These are phyloP conservation scores for Periconia sp. DNA, from an alignment of 2,329 filamentous ascomycete species.

Conservation along the genomic window DNA sequence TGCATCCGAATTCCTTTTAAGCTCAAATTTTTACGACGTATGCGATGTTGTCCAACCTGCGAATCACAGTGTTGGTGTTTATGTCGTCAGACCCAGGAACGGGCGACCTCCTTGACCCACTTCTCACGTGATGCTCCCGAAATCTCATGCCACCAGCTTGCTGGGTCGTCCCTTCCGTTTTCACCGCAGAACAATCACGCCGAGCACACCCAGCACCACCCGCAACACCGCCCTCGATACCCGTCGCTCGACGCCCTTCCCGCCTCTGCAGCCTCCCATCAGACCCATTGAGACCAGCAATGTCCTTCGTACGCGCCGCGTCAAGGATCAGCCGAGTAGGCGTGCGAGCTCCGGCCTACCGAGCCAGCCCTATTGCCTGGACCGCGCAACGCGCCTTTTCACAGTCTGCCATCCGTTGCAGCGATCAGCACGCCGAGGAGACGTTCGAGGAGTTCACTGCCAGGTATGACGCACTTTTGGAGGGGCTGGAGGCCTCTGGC, in stretches of 20 bases:
- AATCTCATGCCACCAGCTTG: conserved; percentile 1
- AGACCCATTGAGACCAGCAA: conserved; percentile 37
- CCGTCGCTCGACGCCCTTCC: conserved; percentile 22
- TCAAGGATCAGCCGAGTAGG: conserved; percentile 40
- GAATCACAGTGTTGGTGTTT: no score
- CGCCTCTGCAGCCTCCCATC: conserved; percentile 24
- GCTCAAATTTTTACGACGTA: no score
- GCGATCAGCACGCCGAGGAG: conserved; percentile 81
- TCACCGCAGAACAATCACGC: no score
- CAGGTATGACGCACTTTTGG: conserved; percentile 68
- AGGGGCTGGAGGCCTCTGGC: conserved; percentile 17
- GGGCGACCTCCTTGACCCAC: no score
- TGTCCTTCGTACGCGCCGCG: conserved; percentile 47
- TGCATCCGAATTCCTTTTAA: no score
- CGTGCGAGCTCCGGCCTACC: conserved; percentile 42
- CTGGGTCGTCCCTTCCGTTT: no score
- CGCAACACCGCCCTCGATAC: conserved; percentile 25
- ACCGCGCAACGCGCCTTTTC: conserved; percentile 53
- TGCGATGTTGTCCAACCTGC: no score
- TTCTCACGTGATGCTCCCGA: no score
- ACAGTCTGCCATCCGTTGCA: conserved; percentile 53
- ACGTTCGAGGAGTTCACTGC: conserved; percentile 98
- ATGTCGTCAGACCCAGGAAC: no score
- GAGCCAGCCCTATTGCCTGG: conserved; percentile 40
- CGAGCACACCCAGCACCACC: conserved; percentile 14